A percentile compares a stretch with the other conserved stretches of the same genome.
These are phyloP conservation scores for Fagus sylvatica DNA, from an alignment of 306 rosid species.

Conservation along the genomic window DNA sequence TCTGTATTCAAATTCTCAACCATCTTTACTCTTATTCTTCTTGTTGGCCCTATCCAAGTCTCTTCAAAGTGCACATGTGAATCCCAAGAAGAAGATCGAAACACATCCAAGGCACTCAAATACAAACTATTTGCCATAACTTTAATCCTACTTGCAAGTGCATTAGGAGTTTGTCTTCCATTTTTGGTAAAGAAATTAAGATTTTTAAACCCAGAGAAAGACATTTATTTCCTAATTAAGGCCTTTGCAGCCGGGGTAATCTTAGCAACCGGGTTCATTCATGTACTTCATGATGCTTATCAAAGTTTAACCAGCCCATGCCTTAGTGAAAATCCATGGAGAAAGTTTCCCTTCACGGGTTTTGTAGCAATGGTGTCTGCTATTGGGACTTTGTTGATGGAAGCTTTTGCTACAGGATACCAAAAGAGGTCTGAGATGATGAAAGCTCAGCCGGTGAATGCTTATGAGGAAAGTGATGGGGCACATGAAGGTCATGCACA, in stretches of 20 bases:
- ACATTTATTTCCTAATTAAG: conserved; percentile 47
- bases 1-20: conserved; percentile 19
- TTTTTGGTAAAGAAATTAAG: conserved; percentile 36
- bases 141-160: conserved; percentile 46
- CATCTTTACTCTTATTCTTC: conserved; percentile 18
- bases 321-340: conserved; percentile 54
- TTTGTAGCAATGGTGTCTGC: conserved; percentile 68
- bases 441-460: conserved; percentile 34
- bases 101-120: conserved; percentile 34
- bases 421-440: conserved; percentile 40
- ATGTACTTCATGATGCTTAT: conserved; percentile 65
- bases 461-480: conserved; percentile 23
- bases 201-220: conserved; percentile 41
- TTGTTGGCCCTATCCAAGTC: conserved; percentile 22
- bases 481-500: conserved; percentile 13
- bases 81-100: conserved; percentile 1
- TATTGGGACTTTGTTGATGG: conserved; percentile 54
- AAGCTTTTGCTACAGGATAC: conserved; percentile 50
- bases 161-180: conserved; percentile 53
- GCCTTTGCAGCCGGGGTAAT: conserved; percentile 75
- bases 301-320: conserved; percentile 48
- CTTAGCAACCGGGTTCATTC: conserved; percentile 70
- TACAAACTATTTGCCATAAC: conserved; percentile 46
- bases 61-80: conserved; percentile 32
- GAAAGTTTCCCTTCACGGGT: conserved; percentile 59